Evolutionary conservation across 2,329 filamentous ascomycete species (phyloP).

Genomic region (Verticillium longisporum): DNA sequence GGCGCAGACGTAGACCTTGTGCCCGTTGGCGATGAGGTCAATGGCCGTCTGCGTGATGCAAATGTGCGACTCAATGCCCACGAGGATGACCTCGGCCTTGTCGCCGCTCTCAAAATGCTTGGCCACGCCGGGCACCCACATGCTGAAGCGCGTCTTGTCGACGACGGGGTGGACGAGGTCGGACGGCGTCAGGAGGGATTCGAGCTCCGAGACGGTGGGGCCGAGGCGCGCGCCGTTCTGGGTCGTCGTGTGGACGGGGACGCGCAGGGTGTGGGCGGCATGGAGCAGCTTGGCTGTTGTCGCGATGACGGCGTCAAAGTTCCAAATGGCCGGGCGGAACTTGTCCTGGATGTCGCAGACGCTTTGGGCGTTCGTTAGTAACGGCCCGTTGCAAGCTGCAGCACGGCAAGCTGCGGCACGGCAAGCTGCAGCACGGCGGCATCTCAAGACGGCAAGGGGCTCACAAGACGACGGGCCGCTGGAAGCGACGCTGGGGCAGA

Average conservation of each 20-base stretch:
- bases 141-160: slow-evolving; percentile 89
- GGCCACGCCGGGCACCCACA: slow-evolving; percentile 67
- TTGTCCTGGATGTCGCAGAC: slow-evolving; percentile 95
- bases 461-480: slow-evolving; percentile 11
- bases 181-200: slow-evolving; percentile 35
- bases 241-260: slow-evolving; percentile 81
- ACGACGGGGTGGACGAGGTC: slow-evolving; percentile 40
- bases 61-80: slow-evolving; percentile 91
- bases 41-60: slow-evolving; percentile 90
- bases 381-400: too few relatives aligned
- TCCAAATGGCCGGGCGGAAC: slow-evolving; percentile 75
- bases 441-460: background rate
- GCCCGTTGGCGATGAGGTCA: slow-evolving; percentile 68
- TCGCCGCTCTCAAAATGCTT: slow-evolving; percentile 22
- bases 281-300: slow-evolving; percentile 64
- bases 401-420: slow-evolving; percentile 25
- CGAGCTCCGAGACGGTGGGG: slow-evolving; percentile 68
- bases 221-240: slow-evolving; percentile 77
- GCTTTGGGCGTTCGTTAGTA: slow-evolving; percentile 51
- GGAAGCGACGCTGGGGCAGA: slow-evolving; percentile 6
- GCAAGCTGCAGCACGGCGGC: too few relatives aligned
- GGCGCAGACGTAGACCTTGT: slow-evolving; percentile 79
- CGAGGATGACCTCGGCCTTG: slow-evolving; percentile 59
- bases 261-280: slow-evolving; percentile 56
- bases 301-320: slow-evolving; percentile 74